Base-by-base conservation (phyloP, 495 filamentous ascomycete species). In the Hyaloscypha bicolor region DNA sequence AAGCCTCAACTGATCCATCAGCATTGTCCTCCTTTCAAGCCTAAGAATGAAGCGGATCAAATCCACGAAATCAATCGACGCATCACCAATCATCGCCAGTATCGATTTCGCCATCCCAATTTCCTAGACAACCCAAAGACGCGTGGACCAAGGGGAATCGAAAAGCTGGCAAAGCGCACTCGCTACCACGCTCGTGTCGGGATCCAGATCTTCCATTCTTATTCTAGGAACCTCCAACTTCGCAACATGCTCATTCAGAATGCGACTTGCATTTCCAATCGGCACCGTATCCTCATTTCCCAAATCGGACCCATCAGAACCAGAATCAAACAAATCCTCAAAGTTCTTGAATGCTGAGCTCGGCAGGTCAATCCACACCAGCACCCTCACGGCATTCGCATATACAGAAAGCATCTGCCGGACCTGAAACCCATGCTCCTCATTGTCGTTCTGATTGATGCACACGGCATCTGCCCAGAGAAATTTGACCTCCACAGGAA, bases 381-480 rank as follows among this genome's bases (percentile, higher is more conserved):
- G 59, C 9, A 61, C 59, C 11, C 59, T 33, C 35, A 61, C 59
- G 19, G 62, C 62, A 22, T 64, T 64, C 42, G 45, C 45, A 55
- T 64, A 64, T 9, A 64, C 25, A 9, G 25, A 39, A 55, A 8
- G 45, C 62, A 64, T 64, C 29, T 33, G 52, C 52, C 48, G 22
- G 45, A 64, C 62, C 39, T 64, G 62, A 53, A 29, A 42, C 29
- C 39, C 52, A 9, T 45, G 45, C 39, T 64, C 62, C 25, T 52
- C 62, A 64, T 55, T 37, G 22, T 64, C 62, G 6, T 11, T 12
- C 48, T 64, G 62, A 35, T 64, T 64, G 33, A 64, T 64, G 30
- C 62, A 64, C 39, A 53, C 31, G 4, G 62, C 62, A 64, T 64
- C 62, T 19, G 52, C 62, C 62, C 62, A 64, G 6, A 64, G 29